Evolutionary conservation across 768 basidiomycete genomes (phyloP).

Genomic region (Tulasnella sp.): DNA sequence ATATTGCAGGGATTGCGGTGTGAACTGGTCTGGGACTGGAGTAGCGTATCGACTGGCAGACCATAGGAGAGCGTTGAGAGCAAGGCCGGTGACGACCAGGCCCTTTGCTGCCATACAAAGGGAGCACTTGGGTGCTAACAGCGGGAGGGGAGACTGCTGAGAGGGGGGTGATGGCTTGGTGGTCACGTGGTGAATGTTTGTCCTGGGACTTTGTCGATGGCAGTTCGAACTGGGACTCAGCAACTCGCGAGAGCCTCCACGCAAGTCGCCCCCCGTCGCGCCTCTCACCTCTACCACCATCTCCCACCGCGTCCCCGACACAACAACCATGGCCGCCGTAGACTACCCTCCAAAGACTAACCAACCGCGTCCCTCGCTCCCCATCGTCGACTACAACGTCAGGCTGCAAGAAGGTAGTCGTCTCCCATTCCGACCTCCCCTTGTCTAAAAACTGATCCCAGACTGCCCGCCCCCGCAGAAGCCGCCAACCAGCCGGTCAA

Average conservation of each 20-base stretch:
- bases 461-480: not conserved
- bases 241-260: not conserved
- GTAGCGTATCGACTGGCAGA: constrained; percentile 31
- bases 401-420: not conserved
- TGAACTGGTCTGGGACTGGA: not conserved
- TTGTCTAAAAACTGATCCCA: not conserved
- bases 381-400: not conserved
- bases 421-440: not conserved
- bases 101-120: constrained; percentile 28
- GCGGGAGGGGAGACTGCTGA: not conserved
- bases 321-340: not conserved
- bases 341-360: not conserved
- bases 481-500: constrained; percentile 21
- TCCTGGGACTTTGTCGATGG: not conserved
- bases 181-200: not conserved
- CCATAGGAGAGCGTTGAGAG: constrained; percentile 53
- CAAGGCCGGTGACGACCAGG: constrained; percentile 40
- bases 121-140: not conserved
- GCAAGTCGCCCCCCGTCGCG: not conserved
- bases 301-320: not conserved
- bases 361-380: not conserved
- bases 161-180: not conserved
- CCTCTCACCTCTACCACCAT: not conserved
- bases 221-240: not conserved
- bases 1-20: not conserved